These are phyloP conservation scores for Chenopodium quinoa DNA, from an alignment of 148 eudicot species.

Conservation along the genomic window DNA sequence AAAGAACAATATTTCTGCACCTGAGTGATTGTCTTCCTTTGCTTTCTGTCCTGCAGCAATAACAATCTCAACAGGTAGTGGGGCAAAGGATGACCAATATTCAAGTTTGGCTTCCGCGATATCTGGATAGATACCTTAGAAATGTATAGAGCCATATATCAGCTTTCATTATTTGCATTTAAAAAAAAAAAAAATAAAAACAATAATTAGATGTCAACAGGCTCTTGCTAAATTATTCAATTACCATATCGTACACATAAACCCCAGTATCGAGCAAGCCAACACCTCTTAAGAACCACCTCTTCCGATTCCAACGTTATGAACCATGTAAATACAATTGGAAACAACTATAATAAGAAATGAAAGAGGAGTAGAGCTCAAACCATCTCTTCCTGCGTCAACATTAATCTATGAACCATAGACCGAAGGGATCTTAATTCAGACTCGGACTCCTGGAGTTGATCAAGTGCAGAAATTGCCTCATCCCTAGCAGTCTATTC, in stretches of 20 bases:
- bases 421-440: constrained; percentile 64
- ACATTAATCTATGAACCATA: constrained; percentile 64
- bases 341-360: constrained; percentile 9
- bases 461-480: constrained; percentile 57
- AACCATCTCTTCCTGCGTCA: constrained; percentile 92
- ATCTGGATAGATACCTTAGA: constrained; percentile 73
- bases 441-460: constrained; percentile 51
- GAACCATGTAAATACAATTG: constrained; percentile 35
- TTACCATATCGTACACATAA: constrained; percentile 76
- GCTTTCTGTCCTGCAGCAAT: constrained; percentile 81
- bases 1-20: constrained; percentile 29
- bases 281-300: constrained; percentile 94
- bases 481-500: constrained; percentile 67
- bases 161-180: background rate
- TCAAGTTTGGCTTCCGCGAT: constrained; percentile 74
- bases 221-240: background rate
- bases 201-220: constrained; percentile 2
- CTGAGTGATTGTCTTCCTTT: constrained; percentile 50
- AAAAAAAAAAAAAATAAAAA: background rate
- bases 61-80: constrained; percentile 75
- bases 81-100: constrained; percentile 83
- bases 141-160: constrained; percentile 2
- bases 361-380: constrained; percentile 16
- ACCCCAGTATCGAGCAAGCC: constrained; percentile 95
- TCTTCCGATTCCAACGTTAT: constrained; percentile 67